Base-by-base conservation (phyloP, 129 eudicot species). In the Centella asiatica region DNA sequence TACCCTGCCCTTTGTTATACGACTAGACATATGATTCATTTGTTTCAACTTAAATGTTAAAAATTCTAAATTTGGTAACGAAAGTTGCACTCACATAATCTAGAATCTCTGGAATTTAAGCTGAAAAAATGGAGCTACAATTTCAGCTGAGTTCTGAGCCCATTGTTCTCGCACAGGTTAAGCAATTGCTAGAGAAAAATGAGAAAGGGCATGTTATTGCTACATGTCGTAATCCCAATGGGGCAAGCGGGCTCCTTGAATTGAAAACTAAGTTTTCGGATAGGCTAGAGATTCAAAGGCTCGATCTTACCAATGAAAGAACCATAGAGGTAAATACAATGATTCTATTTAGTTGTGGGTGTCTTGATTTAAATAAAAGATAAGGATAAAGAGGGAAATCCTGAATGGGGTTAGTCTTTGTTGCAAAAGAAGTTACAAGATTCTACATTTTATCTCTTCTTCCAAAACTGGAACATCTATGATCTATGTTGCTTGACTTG, bases 271-370 rank as follows among this genome's bases (percentile, higher is more conserved):
- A 65, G 61, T 87, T 75, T 65, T 56, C 81, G n/a, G 83, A 84
- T 12, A 85, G 92, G 44, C 85, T 92, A 1, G 76, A 85, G 58
- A 80, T 92, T 74, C 79, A 73, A 57, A 81, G 69, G 76, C 55
- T 92, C 69, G 99, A 92, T 78, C 90, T 87, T 66, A 81, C 99
- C 6, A 57, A 48, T 67, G 96, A 92, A 73, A 80, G 80, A 78
- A 87, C 95, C 63, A 87, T 92, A 57, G 86, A 92, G 95, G 96
- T 87, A 61, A 70, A 24, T 62, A 15, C 26, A 15, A 9, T 33
- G 31, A 48, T 36, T 2, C 6, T 33, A 34, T 4, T 34, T 1
- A 62, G 24, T 18, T 44, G 37, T 9, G 42, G 12, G 2, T 9
- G 42, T 37, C 12, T 37, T 37, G 31, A 28, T 19, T 28, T 3